Base-by-base conservation (phyloP, 1,139 yeast species). In the Yamadazyma mexicana region DNA sequence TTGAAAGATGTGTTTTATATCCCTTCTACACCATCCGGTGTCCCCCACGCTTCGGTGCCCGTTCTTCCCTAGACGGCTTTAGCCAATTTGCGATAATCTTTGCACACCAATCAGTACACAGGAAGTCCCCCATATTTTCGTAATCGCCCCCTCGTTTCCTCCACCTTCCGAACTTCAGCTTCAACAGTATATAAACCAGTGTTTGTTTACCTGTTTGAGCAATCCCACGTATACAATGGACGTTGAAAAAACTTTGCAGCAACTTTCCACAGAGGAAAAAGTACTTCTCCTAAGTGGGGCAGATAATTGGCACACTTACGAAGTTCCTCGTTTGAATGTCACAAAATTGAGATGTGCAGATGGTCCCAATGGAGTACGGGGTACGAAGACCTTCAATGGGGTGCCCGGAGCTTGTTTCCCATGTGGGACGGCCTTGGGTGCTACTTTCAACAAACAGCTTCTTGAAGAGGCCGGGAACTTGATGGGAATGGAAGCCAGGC, bases 241-340 rank as follows among this genome's bases (percentile, higher is more conserved):
- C 52, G 63, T 77, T 43, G 82, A 77, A 37, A 49, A 61, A 20
- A 48, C 69, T 5, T 51, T 78, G 27, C 41, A 50, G 4, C 46
- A 75, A 53, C 61, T 79, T 44, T 67, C 77, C 8, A 44, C 61
- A 7, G 58, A 61, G 12, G 81, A 79, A 51, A 79, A 79, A 52
- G 59, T 73, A 49, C 49, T 61, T 5, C 64, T 79, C 33, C 49
- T 75, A 31, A 63, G 78, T 14, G 81, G 80, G 27, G 56, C 59
- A 42, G 79, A 77, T 52, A 64, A 64, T 52, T 79, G 85, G 84
- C 81, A 76, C 53, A 78, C 85, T 1, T 56, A 53, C 30, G 60
- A 73, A 2, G 56, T 80, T 17, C 69, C 66, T 36, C 59, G 81
- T 42, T 59, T 75, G 37, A 58, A 61, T 24, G 58, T 79, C 31